These are phyloP conservation scores for Apiotrichum laibachii DNA, from an alignment of 1,284 basidiomycete genomes.

Conservation along the genomic window DNA sequence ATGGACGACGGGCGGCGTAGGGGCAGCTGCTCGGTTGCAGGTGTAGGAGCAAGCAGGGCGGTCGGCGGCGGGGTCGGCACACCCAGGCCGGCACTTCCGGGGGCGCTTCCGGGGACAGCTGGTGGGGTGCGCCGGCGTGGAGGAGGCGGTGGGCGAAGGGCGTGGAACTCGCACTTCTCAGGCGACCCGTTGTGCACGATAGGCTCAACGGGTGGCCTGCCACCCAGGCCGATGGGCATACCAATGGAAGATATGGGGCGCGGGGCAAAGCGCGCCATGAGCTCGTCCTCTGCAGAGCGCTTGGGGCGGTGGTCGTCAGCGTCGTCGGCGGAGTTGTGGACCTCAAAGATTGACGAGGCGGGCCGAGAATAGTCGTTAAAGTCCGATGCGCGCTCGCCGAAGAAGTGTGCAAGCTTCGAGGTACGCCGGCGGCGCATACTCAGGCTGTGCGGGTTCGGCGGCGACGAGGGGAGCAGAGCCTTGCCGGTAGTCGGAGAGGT, in stretches of 20 bases:
- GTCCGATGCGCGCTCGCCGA: conserved; percentile 23
- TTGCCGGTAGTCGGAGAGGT: conserved; percentile 4
- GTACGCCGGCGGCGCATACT: conserved; percentile 19
- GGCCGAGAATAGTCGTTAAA: background rate
- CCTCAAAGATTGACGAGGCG: no score
- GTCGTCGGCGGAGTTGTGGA: no score
- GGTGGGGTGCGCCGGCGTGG: background rate
- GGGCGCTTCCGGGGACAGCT: no score
- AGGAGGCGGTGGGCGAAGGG: background rate
- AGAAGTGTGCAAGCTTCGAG: conserved; percentile 34
- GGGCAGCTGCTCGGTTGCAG: background rate
- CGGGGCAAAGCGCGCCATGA: no score
- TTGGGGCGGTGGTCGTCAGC: no score
- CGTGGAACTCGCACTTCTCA: conserved; percentile 3
- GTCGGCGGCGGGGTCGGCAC: background rate
- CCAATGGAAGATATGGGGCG: no score
- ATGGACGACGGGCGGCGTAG: background rate
- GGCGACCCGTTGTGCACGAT: conserved; percentile 1
- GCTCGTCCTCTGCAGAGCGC: no score
- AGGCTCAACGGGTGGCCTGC: conserved; percentile 5
- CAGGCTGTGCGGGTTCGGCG: background rate
- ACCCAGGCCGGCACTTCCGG: background rate
- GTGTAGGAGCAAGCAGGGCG: background rate
- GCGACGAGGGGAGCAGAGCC: conserved; percentile 7
- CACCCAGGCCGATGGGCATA: background rate